Evolutionary conservation across 495 filamentous ascomycete species (phyloP).

Genomic region (Neurospora sp.): DNA sequence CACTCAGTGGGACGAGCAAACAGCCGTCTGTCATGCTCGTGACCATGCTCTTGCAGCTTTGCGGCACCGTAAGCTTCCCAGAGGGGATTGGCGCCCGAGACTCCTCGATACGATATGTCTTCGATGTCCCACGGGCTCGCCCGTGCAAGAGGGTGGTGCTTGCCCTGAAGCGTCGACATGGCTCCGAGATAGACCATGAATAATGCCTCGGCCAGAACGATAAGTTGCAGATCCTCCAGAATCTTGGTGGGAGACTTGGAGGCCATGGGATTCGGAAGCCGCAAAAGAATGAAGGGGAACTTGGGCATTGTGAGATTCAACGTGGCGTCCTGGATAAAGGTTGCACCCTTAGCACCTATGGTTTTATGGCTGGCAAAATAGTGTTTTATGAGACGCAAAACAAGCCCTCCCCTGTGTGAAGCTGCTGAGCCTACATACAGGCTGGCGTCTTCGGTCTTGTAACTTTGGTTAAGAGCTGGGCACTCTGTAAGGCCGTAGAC

Average conservation of each 20-base stretch:
- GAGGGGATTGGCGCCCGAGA: not conserved
- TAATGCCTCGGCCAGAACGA: not conserved
- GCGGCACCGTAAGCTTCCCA: not conserved
- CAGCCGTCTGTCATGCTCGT: not conserved
- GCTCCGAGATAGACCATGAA: not conserved
- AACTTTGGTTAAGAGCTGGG: not conserved
- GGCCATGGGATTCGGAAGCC: not conserved
- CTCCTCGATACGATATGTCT: not conserved
- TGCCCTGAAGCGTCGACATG: not conserved
- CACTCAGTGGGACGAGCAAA: not conserved
- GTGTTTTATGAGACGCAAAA: not conserved
- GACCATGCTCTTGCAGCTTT: not conserved
- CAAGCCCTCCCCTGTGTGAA: not conserved
- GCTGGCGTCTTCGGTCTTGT: not conserved
- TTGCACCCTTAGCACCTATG: not conserved
- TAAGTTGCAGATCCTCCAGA: not conserved
- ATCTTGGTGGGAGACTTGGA: not conserved
- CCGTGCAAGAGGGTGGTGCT: not conserved
- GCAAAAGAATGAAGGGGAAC: not conserved
- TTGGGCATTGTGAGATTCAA: not conserved
- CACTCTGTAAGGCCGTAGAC: not conserved
- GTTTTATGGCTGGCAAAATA: not conserved
- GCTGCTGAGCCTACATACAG: not conserved
- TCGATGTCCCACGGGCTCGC: not conserved
- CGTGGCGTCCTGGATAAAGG: not conserved